Conservation (phyloP, 2,329 filamentous ascomycete genomes). For the Talaromyces islandicus region DNA sequence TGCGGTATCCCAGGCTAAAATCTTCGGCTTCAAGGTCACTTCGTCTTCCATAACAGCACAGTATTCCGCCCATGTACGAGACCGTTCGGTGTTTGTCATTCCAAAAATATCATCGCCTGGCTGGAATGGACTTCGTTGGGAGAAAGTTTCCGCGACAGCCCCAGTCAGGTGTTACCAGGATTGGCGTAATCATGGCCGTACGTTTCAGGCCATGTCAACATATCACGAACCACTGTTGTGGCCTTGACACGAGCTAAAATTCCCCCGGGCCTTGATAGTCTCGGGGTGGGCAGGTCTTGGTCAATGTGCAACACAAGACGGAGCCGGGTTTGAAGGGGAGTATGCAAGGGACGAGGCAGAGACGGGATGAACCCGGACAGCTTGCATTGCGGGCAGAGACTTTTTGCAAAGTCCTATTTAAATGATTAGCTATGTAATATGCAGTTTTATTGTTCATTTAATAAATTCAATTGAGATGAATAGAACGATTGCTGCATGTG, state of each 20-base stretch:
- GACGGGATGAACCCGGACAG: constrained; percentile 18
- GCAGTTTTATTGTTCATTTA: background rate
- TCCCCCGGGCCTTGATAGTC: constrained; percentile 9
- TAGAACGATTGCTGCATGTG: background rate
- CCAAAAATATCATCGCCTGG: background rate
- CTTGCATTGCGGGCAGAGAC: constrained; percentile 14
- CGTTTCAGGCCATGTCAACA: background rate
- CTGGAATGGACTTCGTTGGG: background rate
- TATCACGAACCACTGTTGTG: constrained; percentile 1
- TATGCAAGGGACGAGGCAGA: constrained; percentile 10
- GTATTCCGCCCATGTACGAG: background rate
- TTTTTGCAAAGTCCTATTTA: background rate
- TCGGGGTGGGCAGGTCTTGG: background rate
- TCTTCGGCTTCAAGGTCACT: background rate
- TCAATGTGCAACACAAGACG: constrained; percentile 6
- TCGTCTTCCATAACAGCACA: background rate
- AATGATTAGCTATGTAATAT: background rate
- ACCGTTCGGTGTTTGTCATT: constrained; percentile 10
- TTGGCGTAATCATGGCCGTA: background rate
- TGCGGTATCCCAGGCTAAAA: background rate
- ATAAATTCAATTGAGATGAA: background rate
- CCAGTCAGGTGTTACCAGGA: background rate
- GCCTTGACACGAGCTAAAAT: constrained; percentile 1
- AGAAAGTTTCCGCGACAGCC: constrained; percentile 14
- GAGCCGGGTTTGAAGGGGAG: constrained; percentile 22